These are phyloP conservation scores for Cladosporium sp. DNA, from an alignment of 2,329 filamentous ascomycete species.

Conservation along the genomic window DNA sequence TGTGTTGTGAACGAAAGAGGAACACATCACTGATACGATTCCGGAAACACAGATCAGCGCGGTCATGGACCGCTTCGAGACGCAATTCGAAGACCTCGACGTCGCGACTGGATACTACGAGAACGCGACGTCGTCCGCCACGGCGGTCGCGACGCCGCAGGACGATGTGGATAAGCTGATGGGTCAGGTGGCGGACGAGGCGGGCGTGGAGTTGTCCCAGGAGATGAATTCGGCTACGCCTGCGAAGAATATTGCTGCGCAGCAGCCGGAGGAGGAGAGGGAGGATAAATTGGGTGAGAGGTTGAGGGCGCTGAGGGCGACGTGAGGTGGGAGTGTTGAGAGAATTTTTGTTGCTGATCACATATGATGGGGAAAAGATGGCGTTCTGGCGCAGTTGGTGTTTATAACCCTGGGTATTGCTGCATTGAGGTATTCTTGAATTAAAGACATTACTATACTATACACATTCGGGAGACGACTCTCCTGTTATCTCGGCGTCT, in stretches of 20 bases:
- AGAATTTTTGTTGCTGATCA: no score
- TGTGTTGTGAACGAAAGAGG: no score
- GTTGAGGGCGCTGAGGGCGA: slow-evolving; percentile 45
- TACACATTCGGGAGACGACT: no score
- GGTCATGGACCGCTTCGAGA: slow-evolving; percentile 64
- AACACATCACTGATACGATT: not conserved
- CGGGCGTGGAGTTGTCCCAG: slow-evolving; percentile 74
- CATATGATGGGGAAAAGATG: not conserved
- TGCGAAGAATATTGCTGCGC: slow-evolving; percentile 48
- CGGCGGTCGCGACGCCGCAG: slow-evolving; percentile 68
- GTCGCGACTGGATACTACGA: slow-evolving; percentile 68
- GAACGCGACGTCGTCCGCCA: slow-evolving; percentile 76
- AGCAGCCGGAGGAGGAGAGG: slow-evolving; percentile 68
- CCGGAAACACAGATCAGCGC: slow-evolving; percentile 49
- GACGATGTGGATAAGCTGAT: slow-evolving; percentile 85
- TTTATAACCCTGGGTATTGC: not conserved
- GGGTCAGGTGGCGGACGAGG: slow-evolving; percentile 81
- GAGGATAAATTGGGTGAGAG: slow-evolving; percentile 68
- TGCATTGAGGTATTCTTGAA: no score
- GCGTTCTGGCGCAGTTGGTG: slow-evolving; percentile 1
- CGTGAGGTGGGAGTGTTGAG: no score
- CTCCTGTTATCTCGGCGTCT: no score
- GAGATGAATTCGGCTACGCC: slow-evolving; percentile 63
- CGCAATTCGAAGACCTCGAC: slow-evolving; percentile 50
- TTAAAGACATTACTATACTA: no score